Conservation (phyloP, 2,329 filamentous ascomycete species). For the Madurella mycetomatis region DNA sequence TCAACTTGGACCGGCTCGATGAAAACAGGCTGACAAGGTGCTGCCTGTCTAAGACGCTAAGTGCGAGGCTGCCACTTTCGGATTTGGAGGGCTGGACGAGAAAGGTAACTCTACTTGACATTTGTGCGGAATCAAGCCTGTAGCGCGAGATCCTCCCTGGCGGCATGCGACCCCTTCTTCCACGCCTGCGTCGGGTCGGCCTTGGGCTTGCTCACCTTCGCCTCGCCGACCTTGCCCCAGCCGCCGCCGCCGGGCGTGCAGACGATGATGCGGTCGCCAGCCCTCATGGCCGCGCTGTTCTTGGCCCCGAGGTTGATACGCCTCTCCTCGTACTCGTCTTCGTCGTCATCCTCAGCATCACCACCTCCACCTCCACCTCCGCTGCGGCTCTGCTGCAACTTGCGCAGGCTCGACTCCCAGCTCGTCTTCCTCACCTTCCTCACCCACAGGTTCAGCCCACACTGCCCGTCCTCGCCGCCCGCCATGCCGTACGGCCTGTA, state of each 20-base stretch:
- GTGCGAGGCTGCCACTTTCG: too few relatives aligned
- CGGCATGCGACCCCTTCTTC: conserved; percentile 54
- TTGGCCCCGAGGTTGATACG: conserved; percentile 72
- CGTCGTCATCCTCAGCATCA: conserved; percentile 28
- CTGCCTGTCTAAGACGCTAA: too few relatives aligned
- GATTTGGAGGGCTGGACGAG: too few relatives aligned
- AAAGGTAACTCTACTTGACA: too few relatives aligned
- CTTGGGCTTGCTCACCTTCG: conserved; percentile 46
- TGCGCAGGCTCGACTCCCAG: conserved; percentile 42
- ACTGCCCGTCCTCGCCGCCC: conserved; percentile 73
- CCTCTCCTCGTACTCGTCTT: conserved; percentile 51
- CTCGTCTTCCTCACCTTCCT: conserved; percentile 60
- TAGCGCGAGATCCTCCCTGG: conserved; percentile 54
- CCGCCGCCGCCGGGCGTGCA: conserved; percentile 75
- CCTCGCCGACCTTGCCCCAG: conserved; percentile 61
- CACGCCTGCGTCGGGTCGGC: conserved; percentile 53
- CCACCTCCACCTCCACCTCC: conserved; percentile 20
- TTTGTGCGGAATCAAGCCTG: conserved; percentile 40
- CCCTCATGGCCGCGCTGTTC: conserved; percentile 72
- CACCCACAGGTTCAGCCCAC: conserved; percentile 85
- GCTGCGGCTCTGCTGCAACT: conserved; percentile 31
- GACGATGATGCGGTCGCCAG: conserved; percentile 73
- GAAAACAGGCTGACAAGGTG: too few relatives aligned
- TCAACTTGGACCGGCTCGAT: too few relatives aligned
- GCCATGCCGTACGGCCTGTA: conserved; percentile 77